Conservation (phyloP, 768 basidiomycete genomes). For the Zangia roseola region DNA sequence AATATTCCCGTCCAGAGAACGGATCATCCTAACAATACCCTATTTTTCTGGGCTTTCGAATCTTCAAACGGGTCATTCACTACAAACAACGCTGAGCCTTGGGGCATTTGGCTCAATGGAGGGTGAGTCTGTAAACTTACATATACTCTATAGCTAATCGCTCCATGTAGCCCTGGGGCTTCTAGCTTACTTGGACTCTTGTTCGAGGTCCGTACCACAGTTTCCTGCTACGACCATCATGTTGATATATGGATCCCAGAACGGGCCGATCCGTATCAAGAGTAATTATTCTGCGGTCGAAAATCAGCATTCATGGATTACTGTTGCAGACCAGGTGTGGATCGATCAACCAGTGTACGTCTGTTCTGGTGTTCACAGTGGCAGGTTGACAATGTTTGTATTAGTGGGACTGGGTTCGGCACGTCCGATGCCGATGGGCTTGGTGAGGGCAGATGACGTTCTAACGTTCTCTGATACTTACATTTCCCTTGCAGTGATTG, state of each 20-base stretch:
- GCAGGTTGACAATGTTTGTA: neutral
- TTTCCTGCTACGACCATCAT: neutral
- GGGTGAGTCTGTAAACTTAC: conserved; percentile 40
- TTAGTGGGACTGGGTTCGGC: neutral
- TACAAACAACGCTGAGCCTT: conserved; percentile 44
- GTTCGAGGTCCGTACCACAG: conserved; percentile 47
- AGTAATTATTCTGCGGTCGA: conserved; percentile 44
- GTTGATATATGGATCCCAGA: conserved; percentile 36
- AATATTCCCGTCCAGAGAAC: conserved; percentile 61
- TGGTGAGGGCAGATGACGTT: neutral
- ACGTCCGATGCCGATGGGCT: neutral
- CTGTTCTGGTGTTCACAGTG: neutral
- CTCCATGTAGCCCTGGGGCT: conserved; percentile 51
- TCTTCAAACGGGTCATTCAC: conserved; percentile 55
- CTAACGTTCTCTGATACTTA: neutral
- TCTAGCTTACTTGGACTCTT: conserved; percentile 64
- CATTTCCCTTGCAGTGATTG: neutral
- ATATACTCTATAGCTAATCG: neutral
- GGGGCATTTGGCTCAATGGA: conserved; percentile 74
- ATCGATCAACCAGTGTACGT: conserved; percentile 65
- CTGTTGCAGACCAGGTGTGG: conserved; percentile 57
- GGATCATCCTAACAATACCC: conserved; percentile 61
- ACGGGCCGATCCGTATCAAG: conserved; percentile 62
- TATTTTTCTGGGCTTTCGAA: conserved; percentile 68
- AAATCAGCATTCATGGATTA: conserved; percentile 58